Conservation (phyloP, 2,329 filamentous ascomycete genomes). For the Aspergillus sp. region DNA sequence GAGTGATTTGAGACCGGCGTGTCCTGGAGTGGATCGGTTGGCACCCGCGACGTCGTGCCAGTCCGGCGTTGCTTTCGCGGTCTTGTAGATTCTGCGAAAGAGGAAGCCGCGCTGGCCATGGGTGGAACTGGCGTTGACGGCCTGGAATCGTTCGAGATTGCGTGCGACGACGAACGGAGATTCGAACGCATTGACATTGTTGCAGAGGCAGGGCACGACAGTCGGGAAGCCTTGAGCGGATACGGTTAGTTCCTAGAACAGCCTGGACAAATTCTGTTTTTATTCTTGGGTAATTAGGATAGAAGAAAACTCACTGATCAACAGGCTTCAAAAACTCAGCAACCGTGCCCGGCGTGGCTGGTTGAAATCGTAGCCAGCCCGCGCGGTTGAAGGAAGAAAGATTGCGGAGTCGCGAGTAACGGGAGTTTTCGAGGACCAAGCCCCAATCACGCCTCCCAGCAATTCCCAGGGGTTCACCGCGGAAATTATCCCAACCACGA, state of each 20-base stretch:
- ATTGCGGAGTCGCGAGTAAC: conserved; percentile 31
- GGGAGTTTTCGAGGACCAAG: conserved; percentile 33
- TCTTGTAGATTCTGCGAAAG: conserved; percentile 34
- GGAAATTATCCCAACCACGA: conserved; percentile 25
- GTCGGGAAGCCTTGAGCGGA: conserved; percentile 23
- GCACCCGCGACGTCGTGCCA: conserved; percentile 32
- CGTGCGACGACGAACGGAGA: conserved; percentile 40
- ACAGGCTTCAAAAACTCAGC: conserved; percentile 31
- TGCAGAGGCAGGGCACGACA: conserved; percentile 26
- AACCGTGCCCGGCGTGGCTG: conserved; percentile 37
- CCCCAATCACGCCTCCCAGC: conserved; percentile 29
- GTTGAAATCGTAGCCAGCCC: conserved; percentile 37
- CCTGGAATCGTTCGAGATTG: conserved; percentile 36
- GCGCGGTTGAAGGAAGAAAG: conserved; percentile 35
- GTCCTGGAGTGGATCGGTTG: conserved; percentile 29
- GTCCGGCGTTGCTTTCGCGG: conserved; percentile 40
- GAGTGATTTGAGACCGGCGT: conserved; percentile 19
- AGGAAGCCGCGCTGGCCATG: conserved; percentile 26
- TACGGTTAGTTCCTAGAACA: conserved; percentile 30
- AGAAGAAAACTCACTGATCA: conserved; percentile 29
- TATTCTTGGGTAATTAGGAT: background rate
- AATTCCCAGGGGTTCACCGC: conserved; percentile 28
- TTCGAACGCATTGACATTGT: conserved; percentile 39
- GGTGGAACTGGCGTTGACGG: conserved; percentile 36
- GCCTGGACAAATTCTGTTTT: conserved; percentile 7